Evolutionary conservation across 768 basidiomycete genomes (phyloP).

Genomic region (Mycena olivaceomarginata): DNA sequence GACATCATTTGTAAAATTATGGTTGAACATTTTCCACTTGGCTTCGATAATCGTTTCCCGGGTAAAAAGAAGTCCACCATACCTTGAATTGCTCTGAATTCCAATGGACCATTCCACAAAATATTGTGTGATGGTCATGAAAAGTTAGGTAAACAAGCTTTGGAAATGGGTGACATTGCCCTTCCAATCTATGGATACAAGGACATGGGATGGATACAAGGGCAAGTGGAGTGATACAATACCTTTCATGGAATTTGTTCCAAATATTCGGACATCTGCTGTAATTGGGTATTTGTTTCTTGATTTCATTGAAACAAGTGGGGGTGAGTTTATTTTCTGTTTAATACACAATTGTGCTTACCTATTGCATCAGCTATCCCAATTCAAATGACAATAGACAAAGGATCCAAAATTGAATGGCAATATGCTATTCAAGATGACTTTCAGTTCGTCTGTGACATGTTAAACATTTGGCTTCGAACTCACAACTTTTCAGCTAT

Average conservation of each 20-base stretch:
- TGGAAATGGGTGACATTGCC: conserved; percentile 45
- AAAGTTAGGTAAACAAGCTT: background rate
- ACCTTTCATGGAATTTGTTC: too few relatives aligned
- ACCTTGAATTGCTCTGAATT: background rate
- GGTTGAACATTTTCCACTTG: conserved; percentile 35
- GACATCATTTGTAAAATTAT: conserved; percentile 12
- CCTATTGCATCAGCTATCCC: conserved; percentile 47
- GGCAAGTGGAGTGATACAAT: too few relatives aligned
- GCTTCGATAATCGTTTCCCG: conserved; percentile 39
- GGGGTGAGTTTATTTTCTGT: too few relatives aligned
- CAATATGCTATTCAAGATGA: conserved; percentile 39
- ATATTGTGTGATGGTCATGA: conserved; percentile 10
- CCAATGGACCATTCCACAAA: conserved; percentile 47
- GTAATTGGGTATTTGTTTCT: too few relatives aligned
- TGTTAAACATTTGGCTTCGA: too few relatives aligned
- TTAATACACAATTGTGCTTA: background rate
- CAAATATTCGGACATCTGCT: too few relatives aligned
- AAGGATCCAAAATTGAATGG: conserved; percentile 53
- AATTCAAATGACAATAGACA: conserved; percentile 4
- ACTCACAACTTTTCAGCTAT: too few relatives aligned
- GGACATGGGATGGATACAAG: too few relatives aligned
- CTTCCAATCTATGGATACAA: too few relatives aligned
- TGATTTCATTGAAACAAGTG: conserved; percentile 47
- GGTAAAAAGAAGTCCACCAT: conserved; percentile 32
- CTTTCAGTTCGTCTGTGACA: background rate